A percentile compares a stretch with the other conserved stretches of the same genome.
These are phyloP conservation scores for Hypoxylon intermedium DNA, from an alignment of 495 filamentous ascomycete genomes.

Conservation along the genomic window DNA sequence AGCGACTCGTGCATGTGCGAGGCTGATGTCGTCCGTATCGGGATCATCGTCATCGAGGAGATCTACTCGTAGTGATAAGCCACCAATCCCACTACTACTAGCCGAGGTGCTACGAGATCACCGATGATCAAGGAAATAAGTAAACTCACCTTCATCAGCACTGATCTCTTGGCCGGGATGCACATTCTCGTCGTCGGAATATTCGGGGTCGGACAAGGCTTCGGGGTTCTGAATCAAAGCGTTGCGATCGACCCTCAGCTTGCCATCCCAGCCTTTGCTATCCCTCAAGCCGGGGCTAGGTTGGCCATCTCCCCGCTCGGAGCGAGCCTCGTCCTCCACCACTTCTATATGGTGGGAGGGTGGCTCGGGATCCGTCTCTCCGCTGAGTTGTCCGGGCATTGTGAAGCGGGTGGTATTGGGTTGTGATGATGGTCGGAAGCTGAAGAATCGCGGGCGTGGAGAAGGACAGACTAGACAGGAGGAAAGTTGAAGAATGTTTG, in stretches of 20 bases:
- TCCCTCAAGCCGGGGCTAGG: conserved; percentile 56
- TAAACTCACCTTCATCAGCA: conserved; percentile 76
- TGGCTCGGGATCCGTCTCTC: conserved; percentile 36
- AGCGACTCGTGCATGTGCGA: conserved; percentile 81
- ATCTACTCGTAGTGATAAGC: conserved; percentile 46
- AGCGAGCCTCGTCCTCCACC: conserved; percentile 46
- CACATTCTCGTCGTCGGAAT: conserved; percentile 81
- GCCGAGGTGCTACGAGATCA: neutral
- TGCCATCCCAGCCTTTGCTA: conserved; percentile 92
- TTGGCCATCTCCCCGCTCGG: conserved; percentile 50
- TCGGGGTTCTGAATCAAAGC: conserved; percentile 74
- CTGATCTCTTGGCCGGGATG: conserved; percentile 75
- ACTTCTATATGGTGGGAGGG: conserved; percentile 54
- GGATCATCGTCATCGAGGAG: conserved; percentile 61
- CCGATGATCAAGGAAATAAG: neutral
- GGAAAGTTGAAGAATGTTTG: conserved; percentile 37
- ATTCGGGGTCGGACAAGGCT: conserved; percentile 79
- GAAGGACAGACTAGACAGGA: conserved; percentile 24
- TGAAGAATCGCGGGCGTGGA: conserved; percentile 27
- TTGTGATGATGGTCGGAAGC: conserved; percentile 17
- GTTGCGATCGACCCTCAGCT: conserved; percentile 74
- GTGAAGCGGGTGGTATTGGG: conserved; percentile 6
- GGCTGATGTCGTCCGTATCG: conserved; percentile 80
- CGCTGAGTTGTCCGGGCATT: conserved; percentile 49
- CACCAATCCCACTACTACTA: too few relatives aligned